Conservation (phyloP, 2,329 filamentous ascomycete species). For the Xylariomycetidae sp. region DNA sequence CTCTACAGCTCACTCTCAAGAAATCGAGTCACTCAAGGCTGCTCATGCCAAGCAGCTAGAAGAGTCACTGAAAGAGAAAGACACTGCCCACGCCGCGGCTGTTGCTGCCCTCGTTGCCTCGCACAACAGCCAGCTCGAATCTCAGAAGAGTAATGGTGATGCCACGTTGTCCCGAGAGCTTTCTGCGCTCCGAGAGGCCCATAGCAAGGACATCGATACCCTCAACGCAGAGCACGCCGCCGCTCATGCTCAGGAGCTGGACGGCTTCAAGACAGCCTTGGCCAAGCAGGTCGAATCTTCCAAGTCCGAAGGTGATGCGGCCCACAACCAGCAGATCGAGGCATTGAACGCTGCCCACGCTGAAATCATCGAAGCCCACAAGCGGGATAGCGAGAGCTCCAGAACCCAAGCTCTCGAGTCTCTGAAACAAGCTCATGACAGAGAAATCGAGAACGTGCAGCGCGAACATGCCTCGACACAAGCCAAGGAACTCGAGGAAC, state of each 20-base stretch:
- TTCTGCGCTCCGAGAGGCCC: conserved; percentile 19
- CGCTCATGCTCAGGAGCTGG: conserved; percentile 24
- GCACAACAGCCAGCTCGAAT: conserved; percentile 22
- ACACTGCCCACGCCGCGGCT: conserved; percentile 17
- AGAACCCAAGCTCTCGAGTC: conserved; percentile 21
- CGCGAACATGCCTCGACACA: conserved; percentile 19
- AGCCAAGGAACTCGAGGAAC: conserved; percentile 18
- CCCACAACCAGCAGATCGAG: conserved; percentile 24
- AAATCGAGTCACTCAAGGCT: conserved; percentile 16
- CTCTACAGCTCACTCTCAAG: conserved; percentile 10
- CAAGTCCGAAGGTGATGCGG: conserved; percentile 23
- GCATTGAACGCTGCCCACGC: conserved; percentile 24
- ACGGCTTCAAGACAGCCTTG: conserved; percentile 25
- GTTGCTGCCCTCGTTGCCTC: conserved; percentile 19
- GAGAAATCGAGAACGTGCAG: conserved; percentile 19
- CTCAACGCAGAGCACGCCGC: conserved; percentile 23
- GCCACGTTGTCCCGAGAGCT: conserved; percentile 21
- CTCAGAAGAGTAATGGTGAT: conserved; percentile 19
- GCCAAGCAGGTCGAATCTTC: conserved; percentile 27
- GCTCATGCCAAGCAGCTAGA: conserved; percentile 17
- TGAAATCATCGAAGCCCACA: conserved; percentile 26
- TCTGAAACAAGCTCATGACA: conserved; percentile 22
- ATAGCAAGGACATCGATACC: conserved; percentile 23
- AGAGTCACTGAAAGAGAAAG: conserved; percentile 14
- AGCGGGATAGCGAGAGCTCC: conserved; percentile 22